A percentile compares a stretch with the other conserved stretches of the same genome.
These are phyloP conservation scores for Tardiomyces depauwii DNA, from an alignment of 1,139 yeast species.

Conservation along the genomic window DNA sequence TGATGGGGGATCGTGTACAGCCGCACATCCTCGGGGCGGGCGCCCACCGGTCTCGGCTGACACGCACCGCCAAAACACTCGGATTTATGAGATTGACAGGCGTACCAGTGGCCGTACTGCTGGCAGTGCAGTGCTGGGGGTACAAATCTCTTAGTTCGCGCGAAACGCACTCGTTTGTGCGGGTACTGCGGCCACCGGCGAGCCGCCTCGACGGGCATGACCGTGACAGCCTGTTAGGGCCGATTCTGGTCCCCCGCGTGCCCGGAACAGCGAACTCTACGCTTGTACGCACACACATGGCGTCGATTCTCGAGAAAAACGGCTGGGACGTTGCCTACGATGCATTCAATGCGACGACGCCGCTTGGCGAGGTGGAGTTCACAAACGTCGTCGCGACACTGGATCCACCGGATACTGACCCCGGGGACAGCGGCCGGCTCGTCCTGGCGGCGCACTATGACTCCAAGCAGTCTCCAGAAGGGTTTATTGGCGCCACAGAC, in stretches of 20 bases:
- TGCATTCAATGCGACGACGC: constrained; percentile 29
- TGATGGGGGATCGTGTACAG: no score
- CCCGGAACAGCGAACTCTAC: constrained; percentile 37
- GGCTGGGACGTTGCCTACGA: constrained; percentile 34
- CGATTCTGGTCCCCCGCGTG: constrained; percentile 20
- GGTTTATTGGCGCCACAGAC: constrained; percentile 49
- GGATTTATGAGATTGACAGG: not conserved
- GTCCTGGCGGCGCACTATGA: constrained; percentile 47
- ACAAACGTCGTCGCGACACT: constrained; percentile 33
- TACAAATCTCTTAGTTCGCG: not conserved
- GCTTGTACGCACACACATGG: constrained; percentile 22
- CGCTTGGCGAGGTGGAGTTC: constrained; percentile 28
- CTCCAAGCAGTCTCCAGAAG: constrained; percentile 36
- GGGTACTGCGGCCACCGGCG: not conserved
- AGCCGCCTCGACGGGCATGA: not conserved
- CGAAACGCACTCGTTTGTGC: not conserved
- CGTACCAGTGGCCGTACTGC: not conserved
- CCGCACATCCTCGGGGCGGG: no score
- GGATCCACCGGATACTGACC: constrained; percentile 16
- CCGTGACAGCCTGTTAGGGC: constrained; percentile 9
- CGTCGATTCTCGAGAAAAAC: constrained; percentile 6
- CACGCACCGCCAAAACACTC: not conserved
- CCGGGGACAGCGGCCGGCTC: constrained; percentile 23
- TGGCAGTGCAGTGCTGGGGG: not conserved
- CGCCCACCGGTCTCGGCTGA: no score